Conservation (phyloP, 768 basidiomycete species). For the Kwoniella newhampshirensis region DNA sequence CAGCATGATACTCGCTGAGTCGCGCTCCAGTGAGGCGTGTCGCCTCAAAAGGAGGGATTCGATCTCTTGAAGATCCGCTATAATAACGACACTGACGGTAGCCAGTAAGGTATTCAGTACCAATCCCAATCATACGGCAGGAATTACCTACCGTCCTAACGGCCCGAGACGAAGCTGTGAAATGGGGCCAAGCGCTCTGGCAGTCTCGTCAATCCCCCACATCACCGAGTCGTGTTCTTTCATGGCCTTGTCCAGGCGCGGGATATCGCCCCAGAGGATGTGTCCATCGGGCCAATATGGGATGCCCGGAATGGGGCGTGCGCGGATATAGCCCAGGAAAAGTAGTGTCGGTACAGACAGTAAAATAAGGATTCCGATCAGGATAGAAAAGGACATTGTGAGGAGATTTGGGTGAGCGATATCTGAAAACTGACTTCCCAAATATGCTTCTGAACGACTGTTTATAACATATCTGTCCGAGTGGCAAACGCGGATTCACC, state of each 20-base stretch:
- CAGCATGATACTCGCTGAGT: conserved; percentile 22
- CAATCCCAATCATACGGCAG: background rate
- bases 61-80: conserved; percentile 34
- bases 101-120: too few relatives aligned
- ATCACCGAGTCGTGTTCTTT: conserved; percentile 4
- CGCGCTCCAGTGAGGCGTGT: conserved; percentile 34
- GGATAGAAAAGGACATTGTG: too few relatives aligned
- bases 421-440: too few relatives aligned
- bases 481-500: too few relatives aligned
- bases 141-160: conserved; percentile 24
- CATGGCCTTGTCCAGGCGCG: background rate
- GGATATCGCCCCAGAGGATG: conserved; percentile 5
- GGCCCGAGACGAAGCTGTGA: conserved; percentile 37
- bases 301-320: conserved; percentile 8
- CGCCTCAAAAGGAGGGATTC: conserved; percentile 26
- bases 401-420: too few relatives aligned
- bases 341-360: too few relatives aligned
- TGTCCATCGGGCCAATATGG: conserved; percentile 10
- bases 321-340: background rate
- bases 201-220: conserved; percentile 4
- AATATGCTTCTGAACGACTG: too few relatives aligned
- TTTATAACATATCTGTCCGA: too few relatives aligned
- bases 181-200: conserved; percentile 30
- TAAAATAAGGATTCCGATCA: background rate
- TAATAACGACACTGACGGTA: conserved; percentile 29